Conservation (phyloP, 2,329 filamentous ascomycete species). For the Monilinia laxa region DNA sequence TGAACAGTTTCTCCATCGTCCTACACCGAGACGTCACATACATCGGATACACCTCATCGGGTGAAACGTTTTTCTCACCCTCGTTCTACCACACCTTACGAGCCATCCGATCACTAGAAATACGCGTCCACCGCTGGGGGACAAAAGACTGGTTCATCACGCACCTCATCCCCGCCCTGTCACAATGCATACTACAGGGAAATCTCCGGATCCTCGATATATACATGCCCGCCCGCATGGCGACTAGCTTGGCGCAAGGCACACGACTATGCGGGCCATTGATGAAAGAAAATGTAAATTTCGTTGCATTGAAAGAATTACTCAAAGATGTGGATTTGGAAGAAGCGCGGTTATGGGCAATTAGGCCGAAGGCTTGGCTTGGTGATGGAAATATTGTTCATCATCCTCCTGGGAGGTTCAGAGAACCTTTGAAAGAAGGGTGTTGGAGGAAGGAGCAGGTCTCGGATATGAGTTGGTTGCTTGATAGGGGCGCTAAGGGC, state of each 20-base stretch:
- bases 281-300: background rate
- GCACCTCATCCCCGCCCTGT: conserved; percentile 27
- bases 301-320: conserved; percentile 23
- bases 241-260: background rate
- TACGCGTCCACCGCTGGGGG: conserved; percentile 33
- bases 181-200: conserved; percentile 37
- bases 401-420: background rate
- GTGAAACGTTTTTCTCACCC: conserved; percentile 23
- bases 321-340: conserved; percentile 35
- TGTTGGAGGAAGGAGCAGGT: background rate
- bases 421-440: background rate
- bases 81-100: conserved; percentile 29
- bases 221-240: background rate
- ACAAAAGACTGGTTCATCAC: conserved; percentile 30
- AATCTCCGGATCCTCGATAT: conserved; percentile 34
- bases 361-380: background rate
- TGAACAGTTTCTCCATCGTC: conserved; percentile 33
- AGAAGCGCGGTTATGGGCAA: conserved; percentile 18
- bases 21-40: conserved; percentile 22
- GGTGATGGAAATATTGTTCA: background rate
- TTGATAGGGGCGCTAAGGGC: conserved; percentile 1
- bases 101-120: conserved; percentile 27
- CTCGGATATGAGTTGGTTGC: conserved; percentile 25
- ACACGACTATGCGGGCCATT: conserved; percentile 14
- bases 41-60: background rate